These are phyloP conservation scores for Triticum dicoccoides DNA, from an alignment of 176 grass and related monocot genomes.

Conservation along the genomic window DNA sequence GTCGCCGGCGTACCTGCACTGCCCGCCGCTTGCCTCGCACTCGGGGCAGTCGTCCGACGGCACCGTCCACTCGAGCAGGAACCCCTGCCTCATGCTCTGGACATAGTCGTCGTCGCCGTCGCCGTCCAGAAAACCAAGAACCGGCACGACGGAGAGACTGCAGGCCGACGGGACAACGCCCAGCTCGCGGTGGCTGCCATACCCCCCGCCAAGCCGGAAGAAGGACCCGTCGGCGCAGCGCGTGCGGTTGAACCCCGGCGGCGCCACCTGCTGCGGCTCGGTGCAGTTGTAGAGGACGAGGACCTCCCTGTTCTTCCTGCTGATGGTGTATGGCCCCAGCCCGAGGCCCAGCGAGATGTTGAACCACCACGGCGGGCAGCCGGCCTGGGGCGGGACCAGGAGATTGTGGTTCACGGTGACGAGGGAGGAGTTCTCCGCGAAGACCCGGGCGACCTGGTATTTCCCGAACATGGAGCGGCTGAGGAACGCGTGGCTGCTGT, in stretches of 20 bases:
- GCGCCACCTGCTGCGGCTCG: rapidly evolving
- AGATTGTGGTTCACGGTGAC: slow-evolving; percentile 22
- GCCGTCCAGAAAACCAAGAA: neutral
- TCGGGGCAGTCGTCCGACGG: neutral
- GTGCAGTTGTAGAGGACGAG: slow-evolving; percentile 16
- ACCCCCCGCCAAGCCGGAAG: neutral
- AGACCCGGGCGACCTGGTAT: neutral
- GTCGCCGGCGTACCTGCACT: neutral
- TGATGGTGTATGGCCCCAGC: neutral
- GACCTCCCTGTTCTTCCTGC: neutral
- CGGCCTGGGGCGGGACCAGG: neutral
- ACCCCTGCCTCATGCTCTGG: slow-evolving; percentile 4
- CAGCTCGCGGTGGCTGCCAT: neutral
- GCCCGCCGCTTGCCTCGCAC: slow-evolving; percentile 30
- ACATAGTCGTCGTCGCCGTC: neutral
- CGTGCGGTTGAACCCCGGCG: neutral
- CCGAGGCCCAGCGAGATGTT: neutral
- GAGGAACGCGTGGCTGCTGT: neutral
- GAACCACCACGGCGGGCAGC: slow-evolving; percentile 16
- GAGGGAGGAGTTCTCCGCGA: neutral
- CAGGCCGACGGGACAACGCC: neutral
- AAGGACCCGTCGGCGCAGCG: neutral
- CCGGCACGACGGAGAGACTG: neutral
- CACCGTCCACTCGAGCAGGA: slow-evolving; percentile 23
- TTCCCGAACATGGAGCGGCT: rapidly evolving